A percentile compares a stretch with the other conserved stretches of the same genome.
Evolutionary conservation across 768 basidiomycete genomes (phyloP).

Genomic region (Lepiota subincarnata): DNA sequence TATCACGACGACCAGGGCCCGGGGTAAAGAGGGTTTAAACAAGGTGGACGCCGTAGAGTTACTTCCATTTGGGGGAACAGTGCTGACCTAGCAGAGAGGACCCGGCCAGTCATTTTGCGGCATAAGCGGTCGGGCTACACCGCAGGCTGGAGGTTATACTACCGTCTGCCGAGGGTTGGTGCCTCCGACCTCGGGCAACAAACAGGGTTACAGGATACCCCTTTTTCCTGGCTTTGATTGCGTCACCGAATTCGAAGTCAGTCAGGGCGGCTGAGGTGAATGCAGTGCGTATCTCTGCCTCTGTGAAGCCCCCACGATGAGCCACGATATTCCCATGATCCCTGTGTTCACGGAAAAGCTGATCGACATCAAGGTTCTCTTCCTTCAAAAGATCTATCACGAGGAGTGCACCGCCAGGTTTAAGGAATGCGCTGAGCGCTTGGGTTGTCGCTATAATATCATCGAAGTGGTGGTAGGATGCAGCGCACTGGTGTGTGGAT

Average conservation of each 20-base stretch:
- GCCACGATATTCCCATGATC: constrained; percentile 21
- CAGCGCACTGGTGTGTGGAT: constrained; percentile 43
- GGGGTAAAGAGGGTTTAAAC: too few species aligned
- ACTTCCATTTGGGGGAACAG: too few species aligned
- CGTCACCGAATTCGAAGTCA: constrained; percentile 17
- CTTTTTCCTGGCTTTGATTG: constrained; percentile 17
- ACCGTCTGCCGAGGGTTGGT: too few species aligned
- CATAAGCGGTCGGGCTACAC: too few species aligned
- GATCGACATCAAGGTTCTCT: constrained; percentile 15
- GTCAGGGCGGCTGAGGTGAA: constrained; percentile 23
- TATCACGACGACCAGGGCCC: too few species aligned
- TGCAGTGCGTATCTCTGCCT: constrained; percentile 19
- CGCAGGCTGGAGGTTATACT: too few species aligned
- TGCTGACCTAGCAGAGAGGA: too few species aligned
- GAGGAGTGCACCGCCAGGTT: constrained; percentile 51
- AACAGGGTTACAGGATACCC: constrained; percentile 19
- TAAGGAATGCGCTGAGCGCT: constrained; percentile 46
- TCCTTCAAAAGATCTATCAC: constrained; percentile 46
- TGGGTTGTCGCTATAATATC: constrained; percentile 44
- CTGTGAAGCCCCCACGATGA: constrained; percentile 26
- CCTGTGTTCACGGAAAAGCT: constrained; percentile 22
- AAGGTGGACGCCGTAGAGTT: too few species aligned
- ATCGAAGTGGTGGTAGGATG: constrained; percentile 60
- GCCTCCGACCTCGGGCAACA: constrained; percentile 17
- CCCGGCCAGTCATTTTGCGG: too few species aligned